These are phyloP conservation scores for Penicillium palitans DNA, from an alignment of 2,329 filamentous ascomycete genomes.

Conservation along the genomic window DNA sequence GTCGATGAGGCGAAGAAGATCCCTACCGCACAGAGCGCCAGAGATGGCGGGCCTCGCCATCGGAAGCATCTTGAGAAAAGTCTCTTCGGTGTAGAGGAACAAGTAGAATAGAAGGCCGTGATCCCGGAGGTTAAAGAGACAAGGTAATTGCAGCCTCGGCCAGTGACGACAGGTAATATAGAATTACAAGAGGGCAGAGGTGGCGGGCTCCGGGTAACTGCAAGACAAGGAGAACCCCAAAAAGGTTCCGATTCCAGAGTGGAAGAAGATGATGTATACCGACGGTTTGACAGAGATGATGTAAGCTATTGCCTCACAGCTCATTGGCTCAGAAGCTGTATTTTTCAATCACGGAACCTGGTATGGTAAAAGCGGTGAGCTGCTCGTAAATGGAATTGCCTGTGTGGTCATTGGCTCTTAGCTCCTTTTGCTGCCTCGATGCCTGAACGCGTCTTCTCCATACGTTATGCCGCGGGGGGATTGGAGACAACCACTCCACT, in stretches of 20 bases:
- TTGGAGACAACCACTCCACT: constrained; percentile 4
- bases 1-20: constrained; percentile 3
- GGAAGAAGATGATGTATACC: constrained; percentile 20
- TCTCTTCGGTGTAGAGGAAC: constrained; percentile 1
- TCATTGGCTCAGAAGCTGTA: constrained; percentile 12
- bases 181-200: constrained; percentile 10
- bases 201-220: constrained; percentile 22
- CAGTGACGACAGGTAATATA: constrained; percentile 9
- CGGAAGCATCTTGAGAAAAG: constrained; percentile 28
- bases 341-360: neutral
- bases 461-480: neutral
- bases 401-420: constrained; percentile 18
- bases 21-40: constrained; percentile 32
- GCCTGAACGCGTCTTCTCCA: constrained; percentile 2
- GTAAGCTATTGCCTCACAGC: constrained; percentile 8
- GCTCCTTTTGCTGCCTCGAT: constrained; percentile 3
- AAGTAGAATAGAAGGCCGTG: constrained; percentile 1
- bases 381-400: constrained; percentile 22
- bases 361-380: constrained; percentile 26
- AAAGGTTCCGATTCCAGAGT: constrained; percentile 13
- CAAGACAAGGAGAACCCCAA: constrained; percentile 25
- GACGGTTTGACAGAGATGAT: constrained; percentile 12
- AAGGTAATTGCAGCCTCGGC: constrained; percentile 3
- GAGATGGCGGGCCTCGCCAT: constrained; percentile 29
- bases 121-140: neutral